Percentiles rank a stretch among this genome's conserved stretches.
phyloP scores from a whole-genome alignment of 352 stramenopile species.

The Phytopythium litorale region DNA sequence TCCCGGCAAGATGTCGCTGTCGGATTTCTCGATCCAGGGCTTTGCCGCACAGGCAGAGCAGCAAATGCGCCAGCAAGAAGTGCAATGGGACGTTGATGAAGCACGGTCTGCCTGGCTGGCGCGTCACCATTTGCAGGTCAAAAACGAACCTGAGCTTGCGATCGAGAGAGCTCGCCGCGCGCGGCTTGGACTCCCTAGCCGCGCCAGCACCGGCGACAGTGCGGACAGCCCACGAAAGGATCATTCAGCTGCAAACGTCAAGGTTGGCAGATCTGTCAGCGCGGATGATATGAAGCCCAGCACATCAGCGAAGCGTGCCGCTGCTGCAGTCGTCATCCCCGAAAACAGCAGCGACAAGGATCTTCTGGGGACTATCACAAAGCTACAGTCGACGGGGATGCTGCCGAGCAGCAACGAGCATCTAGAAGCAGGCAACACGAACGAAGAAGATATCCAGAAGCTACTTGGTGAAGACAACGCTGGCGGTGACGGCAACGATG shows the following conservation, averaged over 20 bases:
- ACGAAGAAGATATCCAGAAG: background rate
- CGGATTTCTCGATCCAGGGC: constrained; percentile 30
- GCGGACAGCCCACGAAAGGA: background rate
- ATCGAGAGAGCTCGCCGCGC: constrained; percentile 35
- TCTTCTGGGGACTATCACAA: background rate
- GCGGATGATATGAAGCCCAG: background rate
- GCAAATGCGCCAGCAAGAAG: constrained; percentile 13
- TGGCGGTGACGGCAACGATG: constrained; percentile 33
- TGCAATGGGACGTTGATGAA: constrained; percentile 24
- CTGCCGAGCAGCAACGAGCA: background rate
- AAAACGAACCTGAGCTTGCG: constrained; percentile 38
- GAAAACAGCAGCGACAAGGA: background rate
- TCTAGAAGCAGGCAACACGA: background rate
- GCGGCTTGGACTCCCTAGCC: constrained; percentile 17
- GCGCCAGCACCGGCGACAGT: background rate
- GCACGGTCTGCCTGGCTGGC: constrained; percentile 28
- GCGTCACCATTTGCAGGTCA: constrained; percentile 33
- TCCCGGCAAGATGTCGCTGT: constrained; percentile 19
- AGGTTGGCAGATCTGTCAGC: background rate
- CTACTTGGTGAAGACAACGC: background rate
- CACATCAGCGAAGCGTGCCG: background rate
- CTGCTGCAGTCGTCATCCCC: background rate
- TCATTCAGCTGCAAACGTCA: background rate
- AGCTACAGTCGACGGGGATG: background rate
- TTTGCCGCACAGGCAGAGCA: constrained; percentile 22